Conservation (phyloP, 805 yeast genomes). For the Metschnikowia shivogae region DNA sequence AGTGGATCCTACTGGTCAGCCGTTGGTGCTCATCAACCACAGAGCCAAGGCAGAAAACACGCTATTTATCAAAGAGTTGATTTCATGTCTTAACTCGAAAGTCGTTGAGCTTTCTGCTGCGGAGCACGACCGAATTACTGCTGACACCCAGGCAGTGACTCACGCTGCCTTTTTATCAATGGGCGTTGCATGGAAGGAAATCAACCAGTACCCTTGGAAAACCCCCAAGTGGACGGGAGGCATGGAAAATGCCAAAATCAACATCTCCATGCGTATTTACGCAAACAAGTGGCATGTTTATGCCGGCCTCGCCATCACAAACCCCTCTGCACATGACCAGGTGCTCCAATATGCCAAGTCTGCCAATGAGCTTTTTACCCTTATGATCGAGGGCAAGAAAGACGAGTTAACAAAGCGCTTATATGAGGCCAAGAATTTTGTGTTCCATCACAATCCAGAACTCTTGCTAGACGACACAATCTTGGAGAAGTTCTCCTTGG, state of each 20-base stretch:
- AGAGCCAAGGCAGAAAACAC: slow-evolving; percentile 54
- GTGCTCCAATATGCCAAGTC: slow-evolving; percentile 85
- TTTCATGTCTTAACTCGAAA: slow-evolving; percentile 74
- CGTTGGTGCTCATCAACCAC: slow-evolving; percentile 80
- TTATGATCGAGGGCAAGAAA: slow-evolving; percentile 69
- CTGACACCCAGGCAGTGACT: slow-evolving; percentile 97
- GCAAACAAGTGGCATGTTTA: slow-evolving; percentile 98
- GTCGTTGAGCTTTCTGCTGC: slow-evolving; percentile 73
- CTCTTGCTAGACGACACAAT: slow-evolving; percentile 73
- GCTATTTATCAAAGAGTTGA: slow-evolving; percentile 56
- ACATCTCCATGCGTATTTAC: slow-evolving; percentile 84
- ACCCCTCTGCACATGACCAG: slow-evolving; percentile 91
- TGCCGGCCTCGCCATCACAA: slow-evolving; percentile 94
- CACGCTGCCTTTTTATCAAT: slow-evolving; percentile 95
- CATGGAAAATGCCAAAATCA: slow-evolving; percentile 91
- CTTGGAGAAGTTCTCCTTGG: slow-evolving; percentile 73
- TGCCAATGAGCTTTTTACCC: slow-evolving; percentile 73
- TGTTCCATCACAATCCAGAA: slow-evolving; percentile 62
- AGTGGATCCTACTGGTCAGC: slow-evolving; percentile 87
- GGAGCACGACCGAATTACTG: slow-evolving; percentile 92
- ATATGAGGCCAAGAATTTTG: slow-evolving; percentile 62
- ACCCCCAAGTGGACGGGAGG: slow-evolving; percentile 87
- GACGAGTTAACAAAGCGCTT: slow-evolving; percentile 59
- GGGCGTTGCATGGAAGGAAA: slow-evolving; percentile 93
- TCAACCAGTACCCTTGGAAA: slow-evolving; percentile 88